These are phyloP conservation scores for Cerrena zonata DNA, from an alignment of 1,284 basidiomycete species.

Conservation along the genomic window DNA sequence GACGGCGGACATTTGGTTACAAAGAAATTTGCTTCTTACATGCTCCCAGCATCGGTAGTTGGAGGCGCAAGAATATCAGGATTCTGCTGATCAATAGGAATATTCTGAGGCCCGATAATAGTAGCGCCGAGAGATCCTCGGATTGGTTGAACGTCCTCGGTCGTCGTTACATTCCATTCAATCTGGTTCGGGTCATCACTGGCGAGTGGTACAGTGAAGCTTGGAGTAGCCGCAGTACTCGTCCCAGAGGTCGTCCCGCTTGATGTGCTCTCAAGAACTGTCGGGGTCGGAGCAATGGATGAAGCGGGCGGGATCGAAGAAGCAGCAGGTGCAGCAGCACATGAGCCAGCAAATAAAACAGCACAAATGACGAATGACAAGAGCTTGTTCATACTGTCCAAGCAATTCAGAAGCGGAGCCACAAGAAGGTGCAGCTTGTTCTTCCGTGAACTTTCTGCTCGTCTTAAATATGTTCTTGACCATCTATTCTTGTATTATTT, in stretches of 20 bases:
- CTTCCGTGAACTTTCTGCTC: too few relatives aligned
- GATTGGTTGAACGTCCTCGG: constrained; percentile 24
- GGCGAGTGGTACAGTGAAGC: constrained; percentile 37
- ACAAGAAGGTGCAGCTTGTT: too few relatives aligned
- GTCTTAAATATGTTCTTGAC: too few relatives aligned
- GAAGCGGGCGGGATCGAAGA: constrained; percentile 9
- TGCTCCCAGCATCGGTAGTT: constrained; percentile 51
- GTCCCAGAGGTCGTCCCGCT: neutral
- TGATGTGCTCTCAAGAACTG: neutral
- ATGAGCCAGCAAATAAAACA: constrained; percentile 5
- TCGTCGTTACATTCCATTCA: constrained; percentile 19
- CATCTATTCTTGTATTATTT: too few relatives aligned
- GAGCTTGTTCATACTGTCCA: constrained; percentile 14
- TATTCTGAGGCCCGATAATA: constrained; percentile 51
- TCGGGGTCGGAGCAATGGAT: neutral
- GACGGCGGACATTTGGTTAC: neutral
- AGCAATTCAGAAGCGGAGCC: too few relatives aligned
- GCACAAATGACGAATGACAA: constrained; percentile 11
- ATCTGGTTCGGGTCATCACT: constrained; percentile 45
- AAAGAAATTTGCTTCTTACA: constrained; percentile 34
- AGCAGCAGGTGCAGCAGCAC: constrained; percentile 10
- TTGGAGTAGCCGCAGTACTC: constrained; percentile 1
- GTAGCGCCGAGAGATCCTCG: constrained; percentile 40
- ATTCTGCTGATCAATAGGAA: constrained; percentile 43
- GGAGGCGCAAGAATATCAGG: constrained; percentile 58